phyloP scores from a whole-genome alignment of 768 basidiomycete species.

The Gyrodon lividus region DNA sequence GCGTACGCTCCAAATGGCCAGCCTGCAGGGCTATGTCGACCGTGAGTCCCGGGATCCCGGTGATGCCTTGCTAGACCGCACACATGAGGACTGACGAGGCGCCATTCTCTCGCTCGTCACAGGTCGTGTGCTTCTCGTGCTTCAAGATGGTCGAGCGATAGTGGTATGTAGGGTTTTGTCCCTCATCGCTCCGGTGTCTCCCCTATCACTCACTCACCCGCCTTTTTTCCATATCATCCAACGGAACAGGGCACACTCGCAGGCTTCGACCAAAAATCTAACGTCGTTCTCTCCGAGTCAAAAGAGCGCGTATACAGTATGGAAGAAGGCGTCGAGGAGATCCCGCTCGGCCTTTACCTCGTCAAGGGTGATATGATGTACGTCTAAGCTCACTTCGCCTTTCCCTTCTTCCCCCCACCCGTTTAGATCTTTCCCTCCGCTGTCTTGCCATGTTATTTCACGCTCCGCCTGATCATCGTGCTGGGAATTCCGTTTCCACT shows the following conservation, averaged over 20 bases:
- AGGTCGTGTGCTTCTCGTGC: slow-evolving; percentile 91
- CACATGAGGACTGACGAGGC: background rate
- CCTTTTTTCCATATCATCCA: slow-evolving; percentile 3
- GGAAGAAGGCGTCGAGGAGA: slow-evolving; percentile 93
- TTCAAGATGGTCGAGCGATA: slow-evolving; percentile 95
- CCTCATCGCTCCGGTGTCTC: background rate
- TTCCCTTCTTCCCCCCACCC: background rate
- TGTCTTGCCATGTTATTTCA: background rate
- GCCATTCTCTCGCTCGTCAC: slow-evolving; percentile 1
- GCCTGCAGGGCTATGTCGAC: slow-evolving; percentile 90
- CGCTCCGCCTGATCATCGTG: background rate
- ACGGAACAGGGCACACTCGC: slow-evolving; percentile 74
- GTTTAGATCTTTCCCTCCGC: background rate
- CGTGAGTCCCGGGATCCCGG: slow-evolving; percentile 43
- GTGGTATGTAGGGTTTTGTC: slow-evolving; percentile 59
- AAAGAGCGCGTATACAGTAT: slow-evolving; percentile 90
- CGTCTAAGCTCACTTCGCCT: slow-evolving; percentile 32
- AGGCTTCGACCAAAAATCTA: slow-evolving; percentile 94
- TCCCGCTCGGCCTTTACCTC: slow-evolving; percentile 91
- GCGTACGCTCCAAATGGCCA: slow-evolving; percentile 59
- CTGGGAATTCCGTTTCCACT: background rate
- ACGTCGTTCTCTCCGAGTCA: slow-evolving; percentile 91
- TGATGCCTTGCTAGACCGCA: background rate
- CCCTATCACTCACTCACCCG: background rate
- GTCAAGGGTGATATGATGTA: slow-evolving; percentile 99